Conservation (phyloP, 2,329 filamentous ascomycete species). For the Aspergillus pseudoterreus region DNA sequence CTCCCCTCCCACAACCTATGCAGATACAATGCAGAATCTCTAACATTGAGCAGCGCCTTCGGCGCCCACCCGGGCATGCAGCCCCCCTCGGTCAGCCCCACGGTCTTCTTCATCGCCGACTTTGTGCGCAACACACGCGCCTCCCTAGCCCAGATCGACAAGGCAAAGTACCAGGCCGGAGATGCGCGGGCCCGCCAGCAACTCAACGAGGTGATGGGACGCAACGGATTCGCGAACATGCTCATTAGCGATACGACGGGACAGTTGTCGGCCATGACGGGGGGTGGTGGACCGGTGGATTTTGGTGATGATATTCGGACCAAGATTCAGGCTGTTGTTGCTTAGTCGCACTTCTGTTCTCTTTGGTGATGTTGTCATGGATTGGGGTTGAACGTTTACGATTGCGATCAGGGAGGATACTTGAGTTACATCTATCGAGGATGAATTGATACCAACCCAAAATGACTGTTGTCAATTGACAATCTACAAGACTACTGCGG, state of each 20-base stretch:
- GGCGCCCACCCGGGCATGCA: conserved; percentile 30
- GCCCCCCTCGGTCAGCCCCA: conserved; percentile 26
- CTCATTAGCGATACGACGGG: conserved; percentile 27
- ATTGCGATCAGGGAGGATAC: too few relatives aligned
- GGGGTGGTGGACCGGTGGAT: conserved; percentile 24
- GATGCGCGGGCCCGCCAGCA: conserved; percentile 14
- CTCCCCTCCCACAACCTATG: neutral
- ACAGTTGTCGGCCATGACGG: conserved; percentile 28
- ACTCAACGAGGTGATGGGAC: conserved; percentile 23
- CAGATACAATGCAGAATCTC: neutral
- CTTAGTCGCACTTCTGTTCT: neutral
- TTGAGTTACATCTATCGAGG: too few relatives aligned
- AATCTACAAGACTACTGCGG: too few relatives aligned
- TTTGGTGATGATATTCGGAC: conserved; percentile 25
- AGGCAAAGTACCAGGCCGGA: conserved; percentile 19
- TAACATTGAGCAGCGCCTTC: conserved; percentile 20
- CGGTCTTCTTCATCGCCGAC: conserved; percentile 56
- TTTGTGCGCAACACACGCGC: conserved; percentile 68
- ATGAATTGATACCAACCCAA: too few relatives aligned
- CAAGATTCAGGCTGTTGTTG: conserved; percentile 16
- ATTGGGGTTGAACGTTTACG: too few relatives aligned
- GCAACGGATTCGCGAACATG: conserved; percentile 24
- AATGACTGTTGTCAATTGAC: too few relatives aligned
- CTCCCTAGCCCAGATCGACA: conserved; percentile 21
- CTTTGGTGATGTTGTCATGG: neutral